Base-by-base conservation (phyloP, 2,329 filamentous ascomycete species). In the Botryotinia calthae region DNA sequence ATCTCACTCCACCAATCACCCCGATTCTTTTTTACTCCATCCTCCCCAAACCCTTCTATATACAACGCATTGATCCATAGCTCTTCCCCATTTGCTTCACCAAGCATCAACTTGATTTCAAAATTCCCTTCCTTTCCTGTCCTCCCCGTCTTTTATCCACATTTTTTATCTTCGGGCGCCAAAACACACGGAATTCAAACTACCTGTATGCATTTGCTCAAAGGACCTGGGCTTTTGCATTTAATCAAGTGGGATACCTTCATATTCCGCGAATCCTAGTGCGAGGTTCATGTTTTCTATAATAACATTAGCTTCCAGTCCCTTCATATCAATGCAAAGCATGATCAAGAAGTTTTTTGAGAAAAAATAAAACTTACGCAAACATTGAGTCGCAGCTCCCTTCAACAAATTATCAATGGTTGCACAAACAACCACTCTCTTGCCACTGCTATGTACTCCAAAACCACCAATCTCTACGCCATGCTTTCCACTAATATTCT, bases 341-440 rank as follows among this genome's bases (percentile, higher is more conserved):
- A 56, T 71, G n/a, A 20, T 67, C 34, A 54, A 54, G 25, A 54
- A 54, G 14, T 6, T 54, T n/a, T 54, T 14, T 2, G 4, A 4
- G 14, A 42, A 68, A 71, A 72, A 56, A 63, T 70, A 73, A 72
- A 68, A 91, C 91, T 87, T 87, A 94, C 91, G 95, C 82, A 97
- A 84, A 84, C 94, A 97, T 82, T 97, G 95, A 18, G 95, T 97
- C 10, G 93, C 93, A 71, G 95, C 95, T 74, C 95, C 95, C 88
- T 98, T 98, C 78, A 96, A 87, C 77, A 98, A 84, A 83, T 98
- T 97, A 83, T 98, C 95, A 79, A 98, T 97, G 4, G 93, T 97
- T 28, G 92, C 93, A 81, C 95, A 97, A 75, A 98, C 89, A n/a
- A 98, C 95, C 0, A 97, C 95, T 69, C 96, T 88, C 88, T 94